Conservation (phyloP, 129 eudicot species). For the Deinandra increscens region DNA sequence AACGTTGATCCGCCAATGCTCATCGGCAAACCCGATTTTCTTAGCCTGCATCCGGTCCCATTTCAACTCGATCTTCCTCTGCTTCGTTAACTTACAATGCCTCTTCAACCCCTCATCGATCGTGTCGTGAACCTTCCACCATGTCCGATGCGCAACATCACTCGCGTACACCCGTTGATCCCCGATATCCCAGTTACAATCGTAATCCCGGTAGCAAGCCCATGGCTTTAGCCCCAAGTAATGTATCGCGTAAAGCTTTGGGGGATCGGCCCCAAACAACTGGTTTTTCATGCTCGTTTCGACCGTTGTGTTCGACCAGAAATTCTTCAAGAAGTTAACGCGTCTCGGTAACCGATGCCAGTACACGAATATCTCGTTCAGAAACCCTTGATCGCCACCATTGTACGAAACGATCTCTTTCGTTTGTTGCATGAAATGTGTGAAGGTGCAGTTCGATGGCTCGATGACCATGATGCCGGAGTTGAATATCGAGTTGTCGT, state of each 20-base stretch:
- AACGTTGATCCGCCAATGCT: slow-evolving; percentile 76
- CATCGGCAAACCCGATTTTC: slow-evolving; percentile 44
- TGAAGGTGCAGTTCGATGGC: slow-evolving; percentile 81
- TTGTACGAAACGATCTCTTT: slow-evolving; percentile 68
- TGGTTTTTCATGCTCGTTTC: slow-evolving; percentile 73
- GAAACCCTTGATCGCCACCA: slow-evolving; percentile 93
- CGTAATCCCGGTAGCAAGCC: slow-evolving; percentile 82
- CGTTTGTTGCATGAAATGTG: slow-evolving; percentile 44
- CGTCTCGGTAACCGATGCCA: slow-evolving; percentile 90
- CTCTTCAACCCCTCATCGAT: slow-evolving; percentile 58
- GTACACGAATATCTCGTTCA: slow-evolving; percentile 77
- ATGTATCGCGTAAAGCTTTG: slow-evolving; percentile 71
- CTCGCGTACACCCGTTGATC: slow-evolving; percentile 79
- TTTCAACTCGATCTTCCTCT: slow-evolving; percentile 62
- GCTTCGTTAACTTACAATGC: slow-evolving; percentile 52
- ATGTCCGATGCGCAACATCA: slow-evolving; percentile 66
- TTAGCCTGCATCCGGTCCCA: slow-evolving; percentile 64
- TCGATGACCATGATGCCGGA: slow-evolving; percentile 91
- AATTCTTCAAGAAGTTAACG: slow-evolving; percentile 76
- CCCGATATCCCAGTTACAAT: slow-evolving; percentile 75
- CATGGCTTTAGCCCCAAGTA: slow-evolving; percentile 92
- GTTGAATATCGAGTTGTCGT: slow-evolving; percentile 76
- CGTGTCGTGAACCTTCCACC: slow-evolving; percentile 84
- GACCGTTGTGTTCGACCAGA: slow-evolving; percentile 66
- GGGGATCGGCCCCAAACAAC: slow-evolving; percentile 77